phyloP scores from a whole-genome alignment of 2,329 filamentous ascomycete genomes.

The Grosmannia serpens region DNA sequence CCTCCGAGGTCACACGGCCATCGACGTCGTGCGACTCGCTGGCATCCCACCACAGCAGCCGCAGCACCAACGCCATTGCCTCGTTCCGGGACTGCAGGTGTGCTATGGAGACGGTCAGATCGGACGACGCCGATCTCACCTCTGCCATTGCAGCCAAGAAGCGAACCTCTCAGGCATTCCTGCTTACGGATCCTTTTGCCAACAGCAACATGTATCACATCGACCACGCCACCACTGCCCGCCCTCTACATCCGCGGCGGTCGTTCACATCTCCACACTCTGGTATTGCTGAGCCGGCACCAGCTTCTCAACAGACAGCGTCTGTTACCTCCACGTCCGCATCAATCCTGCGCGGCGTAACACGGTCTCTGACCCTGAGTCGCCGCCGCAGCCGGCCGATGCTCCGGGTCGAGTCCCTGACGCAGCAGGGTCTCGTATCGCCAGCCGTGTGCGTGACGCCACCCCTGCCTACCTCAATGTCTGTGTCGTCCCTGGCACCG shows the following conservation, averaged over 20 bases:
- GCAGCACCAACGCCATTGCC: slow-evolving; percentile 2
- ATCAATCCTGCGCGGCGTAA: slow-evolving; percentile 36
- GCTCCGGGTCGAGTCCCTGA: slow-evolving; percentile 20
- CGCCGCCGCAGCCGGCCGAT: slow-evolving; percentile 42
- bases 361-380: slow-evolving; percentile 40
- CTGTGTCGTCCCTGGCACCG: neutral
- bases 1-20: neutral
- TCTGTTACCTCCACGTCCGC: slow-evolving; percentile 20
- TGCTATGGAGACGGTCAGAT: slow-evolving; percentile 7
- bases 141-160: neutral
- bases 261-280: neutral
- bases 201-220: slow-evolving; percentile 17
- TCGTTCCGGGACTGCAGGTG: slow-evolving; percentile 13
- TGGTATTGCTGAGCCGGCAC: neutral
- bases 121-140: neutral
- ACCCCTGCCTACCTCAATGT: neutral
- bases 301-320: neutral
- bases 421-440: neutral
- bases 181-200: slow-evolving; percentile 43
- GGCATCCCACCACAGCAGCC: neutral
- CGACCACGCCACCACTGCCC: slow-evolving; percentile 8
- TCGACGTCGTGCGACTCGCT: neutral
- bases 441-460: neutral
- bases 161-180: slow-evolving; percentile 28
- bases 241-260: slow-evolving; percentile 16